These are phyloP conservation scores for Tephrocybe sp. DNA, from an alignment of 768 basidiomycete genomes.

Conservation along the genomic window DNA sequence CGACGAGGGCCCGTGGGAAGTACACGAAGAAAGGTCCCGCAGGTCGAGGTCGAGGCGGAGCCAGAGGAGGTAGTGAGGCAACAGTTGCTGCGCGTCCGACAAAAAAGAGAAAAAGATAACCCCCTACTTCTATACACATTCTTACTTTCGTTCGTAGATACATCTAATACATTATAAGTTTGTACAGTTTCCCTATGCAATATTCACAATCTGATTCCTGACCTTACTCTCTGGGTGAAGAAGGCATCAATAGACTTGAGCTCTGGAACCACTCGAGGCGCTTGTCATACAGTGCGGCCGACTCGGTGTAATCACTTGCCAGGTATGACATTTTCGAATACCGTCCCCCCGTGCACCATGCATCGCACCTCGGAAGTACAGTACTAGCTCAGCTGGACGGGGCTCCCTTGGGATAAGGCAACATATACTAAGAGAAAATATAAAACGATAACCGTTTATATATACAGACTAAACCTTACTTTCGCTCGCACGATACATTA, in stretches of 20 bases:
- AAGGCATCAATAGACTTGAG: conserved; percentile 77
- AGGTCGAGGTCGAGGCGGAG: conserved; percentile 14
- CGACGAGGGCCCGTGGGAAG: conserved; percentile 33
- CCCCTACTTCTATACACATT: neutral
- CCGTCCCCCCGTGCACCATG: no score
- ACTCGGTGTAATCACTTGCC: conserved; percentile 40
- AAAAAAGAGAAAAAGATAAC: conserved; percentile 49
- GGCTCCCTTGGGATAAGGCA: no score
- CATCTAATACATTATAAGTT: conserved; percentile 2
- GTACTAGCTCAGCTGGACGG: no score
- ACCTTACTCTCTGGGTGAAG: conserved; percentile 50
- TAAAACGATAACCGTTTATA: conserved; percentile 36
- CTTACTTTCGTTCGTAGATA: neutral
- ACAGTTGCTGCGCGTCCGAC: conserved; percentile 31
- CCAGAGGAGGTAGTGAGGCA: conserved; percentile 19
- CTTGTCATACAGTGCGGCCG: conserved; percentile 8
- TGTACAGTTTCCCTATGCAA: conserved; percentile 13
- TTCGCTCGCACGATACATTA: neutral
- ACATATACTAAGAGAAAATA: no score
- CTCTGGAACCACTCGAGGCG: conserved; percentile 48
- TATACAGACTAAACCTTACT: neutral
- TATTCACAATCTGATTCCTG: conserved; percentile 16
- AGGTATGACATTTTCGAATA: conserved; percentile 68
- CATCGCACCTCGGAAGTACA: no score
- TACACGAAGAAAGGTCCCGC: conserved; percentile 25